A percentile compares a stretch with the other conserved stretches of the same genome.
phyloP scores from a whole-genome alignment of 768 basidiomycete genomes.

The Boletus coccyginus region DNA sequence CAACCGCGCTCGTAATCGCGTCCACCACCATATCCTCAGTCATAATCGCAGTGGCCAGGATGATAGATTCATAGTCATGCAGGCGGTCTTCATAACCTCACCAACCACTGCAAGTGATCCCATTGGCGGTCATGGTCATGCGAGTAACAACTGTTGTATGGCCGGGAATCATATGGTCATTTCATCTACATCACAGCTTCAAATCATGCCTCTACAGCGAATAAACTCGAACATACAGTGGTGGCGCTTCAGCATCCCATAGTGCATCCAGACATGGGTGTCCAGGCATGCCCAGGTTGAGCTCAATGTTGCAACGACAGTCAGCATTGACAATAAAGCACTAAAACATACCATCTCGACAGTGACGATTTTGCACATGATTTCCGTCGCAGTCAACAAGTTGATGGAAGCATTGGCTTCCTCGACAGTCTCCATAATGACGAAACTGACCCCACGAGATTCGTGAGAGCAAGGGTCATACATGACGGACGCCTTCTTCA shows the following conservation, averaged over 20 bases:
- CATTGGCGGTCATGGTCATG: slow-evolving; percentile 58
- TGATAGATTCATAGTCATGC: slow-evolving; percentile 21
- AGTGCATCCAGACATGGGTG: slow-evolving; percentile 92
- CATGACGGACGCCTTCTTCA: no score
- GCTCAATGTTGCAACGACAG: slow-evolving; percentile 52
- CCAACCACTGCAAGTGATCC: slow-evolving; percentile 35
- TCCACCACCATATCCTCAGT: no score
- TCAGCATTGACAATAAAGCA: background rate
- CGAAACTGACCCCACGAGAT: slow-evolving; percentile 87
- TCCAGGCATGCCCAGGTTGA: slow-evolving; percentile 83
- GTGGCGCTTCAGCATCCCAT: slow-evolving; percentile 82
- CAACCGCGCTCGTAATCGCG: no score
- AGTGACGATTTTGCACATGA: slow-evolving; percentile 83
- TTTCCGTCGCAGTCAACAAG: slow-evolving; percentile 75
- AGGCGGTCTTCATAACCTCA: slow-evolving; percentile 36
- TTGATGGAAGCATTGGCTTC: slow-evolving; percentile 92
- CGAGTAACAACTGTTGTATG: slow-evolving; percentile 88
- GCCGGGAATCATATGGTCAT: slow-evolving; percentile 90
- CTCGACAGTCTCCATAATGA: slow-evolving; percentile 77
- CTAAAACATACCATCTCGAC: slow-evolving; percentile 72
- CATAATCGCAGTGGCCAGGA: no score
- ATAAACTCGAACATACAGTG: slow-evolving; percentile 46
- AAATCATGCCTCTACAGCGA: background rate
- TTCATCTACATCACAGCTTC: slow-evolving; percentile 48
- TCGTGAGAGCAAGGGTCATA: no score